phyloP scores from a whole-genome alignment of 495 filamentous ascomycete species.

The Friedmanniomyces simplex region DNA sequence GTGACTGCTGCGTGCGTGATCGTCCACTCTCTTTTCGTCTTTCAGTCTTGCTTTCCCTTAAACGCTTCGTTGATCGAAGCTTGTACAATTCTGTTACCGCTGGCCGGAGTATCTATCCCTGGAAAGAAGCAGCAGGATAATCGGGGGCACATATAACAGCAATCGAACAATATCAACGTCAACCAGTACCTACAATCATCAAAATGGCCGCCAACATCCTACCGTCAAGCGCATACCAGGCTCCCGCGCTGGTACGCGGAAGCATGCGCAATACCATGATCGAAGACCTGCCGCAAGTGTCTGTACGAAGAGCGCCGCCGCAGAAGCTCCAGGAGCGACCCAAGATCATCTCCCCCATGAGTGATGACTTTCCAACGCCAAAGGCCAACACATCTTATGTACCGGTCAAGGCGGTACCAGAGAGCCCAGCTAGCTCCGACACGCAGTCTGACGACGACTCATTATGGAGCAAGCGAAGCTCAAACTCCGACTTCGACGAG shows the following conservation, averaged over 20 bases:
- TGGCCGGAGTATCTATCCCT: slow-evolving; percentile 7
- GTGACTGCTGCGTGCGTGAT: slow-evolving; percentile 1
- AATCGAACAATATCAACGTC: slow-evolving; percentile 46
- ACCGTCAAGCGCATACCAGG: slow-evolving; percentile 29
- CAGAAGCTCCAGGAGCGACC: slow-evolving; percentile 9
- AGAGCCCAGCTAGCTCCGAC: slow-evolving; percentile 28
- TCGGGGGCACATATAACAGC: neutral
- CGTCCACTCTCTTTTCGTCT: slow-evolving; percentile 6
- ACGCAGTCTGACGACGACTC: slow-evolving; percentile 36
- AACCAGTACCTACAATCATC: slow-evolving; percentile 44
- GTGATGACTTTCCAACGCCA: slow-evolving; percentile 52
- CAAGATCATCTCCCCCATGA: slow-evolving; percentile 37
- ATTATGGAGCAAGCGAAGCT: slow-evolving; percentile 34
- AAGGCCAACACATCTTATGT: slow-evolving; percentile 44
- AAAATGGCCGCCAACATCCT: slow-evolving; percentile 49
- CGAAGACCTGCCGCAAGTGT: slow-evolving; percentile 25
- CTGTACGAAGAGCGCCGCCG: slow-evolving; percentile 10
- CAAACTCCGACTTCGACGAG: slow-evolving; percentile 65
- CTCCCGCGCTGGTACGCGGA: slow-evolving; percentile 48
- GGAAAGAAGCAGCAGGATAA: slow-evolving; percentile 21
- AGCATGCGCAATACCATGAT: slow-evolving; percentile 24
- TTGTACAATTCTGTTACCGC: slow-evolving; percentile 4
- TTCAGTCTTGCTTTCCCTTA: slow-evolving; percentile 4
- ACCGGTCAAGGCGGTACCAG: slow-evolving; percentile 33
- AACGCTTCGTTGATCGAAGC: slow-evolving; percentile 34